Base-by-base conservation (phyloP, 176 grass and related monocot species). In the Juncus effusus region DNA sequence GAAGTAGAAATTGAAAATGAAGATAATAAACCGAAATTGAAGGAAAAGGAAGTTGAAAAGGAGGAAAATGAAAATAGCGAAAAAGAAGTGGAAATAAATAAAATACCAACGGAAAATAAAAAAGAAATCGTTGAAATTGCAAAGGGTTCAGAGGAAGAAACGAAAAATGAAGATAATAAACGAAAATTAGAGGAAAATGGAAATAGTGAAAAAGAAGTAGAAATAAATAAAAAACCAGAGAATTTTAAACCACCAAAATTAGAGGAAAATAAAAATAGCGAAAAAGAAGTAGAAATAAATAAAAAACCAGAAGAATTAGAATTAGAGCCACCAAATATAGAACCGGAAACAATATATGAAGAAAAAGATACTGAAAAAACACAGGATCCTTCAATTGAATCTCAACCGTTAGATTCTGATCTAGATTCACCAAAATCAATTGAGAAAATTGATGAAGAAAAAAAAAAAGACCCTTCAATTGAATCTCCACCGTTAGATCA, bases 281-380 rank as follows among this genome's bases (percentile, higher is more conserved):
- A 70, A 70, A 70, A 70, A 55, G 52, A 72, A 57, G 54, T 56
- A 42, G 68, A 59, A 13, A 72, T 42, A 59, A 40, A 40, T 10
- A 38, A 57, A 42, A 38, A 42, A 16, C 37, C 65, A 9, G 44
- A 47, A 2, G 44, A 47, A 47, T 28, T 28, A 28, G 19, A 28
- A 37, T 39, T 47, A 6, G 36, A 66, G 51, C 63, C 63, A 51
- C 50, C 50, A 54, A 38, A 69, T 4, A 13, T 13, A 39, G 65
- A 69, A 69, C 50, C 50, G 12, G n/a, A 69, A 54, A 51, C 36
- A 35, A 55, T 52, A 40, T 35, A 28, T 38, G 38, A 39, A 54
- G 65, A 67, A 52, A 67, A 71, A 15, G 64, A 67, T 56, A 53
- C 50, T n/a, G 12, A 69, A 7, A 69, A 6, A 54, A 39, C 38